Base-by-base conservation (phyloP, 2,329 filamentous ascomycete species). In the Allantophomopsis cytisporea region DNA sequence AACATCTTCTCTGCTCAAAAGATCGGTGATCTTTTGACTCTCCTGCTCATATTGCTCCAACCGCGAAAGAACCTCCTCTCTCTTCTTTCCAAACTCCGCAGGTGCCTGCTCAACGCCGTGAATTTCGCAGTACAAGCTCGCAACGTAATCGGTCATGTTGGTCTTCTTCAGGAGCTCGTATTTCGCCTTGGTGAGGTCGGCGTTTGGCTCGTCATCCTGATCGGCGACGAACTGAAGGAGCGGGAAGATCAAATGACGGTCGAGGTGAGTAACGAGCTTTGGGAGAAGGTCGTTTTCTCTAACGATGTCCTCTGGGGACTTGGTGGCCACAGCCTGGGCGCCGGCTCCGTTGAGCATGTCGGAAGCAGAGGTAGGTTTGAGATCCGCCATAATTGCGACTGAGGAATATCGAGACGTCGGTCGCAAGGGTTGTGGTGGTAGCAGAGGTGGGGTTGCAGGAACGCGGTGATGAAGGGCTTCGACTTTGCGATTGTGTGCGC, bases 131-230 rank as follows among this genome's bases (percentile, higher is more conserved):
- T 94, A 86, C 50, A 98, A 69, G 55, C 81, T 83, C 56, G 88
- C 88, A 40, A 96, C 85, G 60, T 94, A 98, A 64, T 98, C 91
- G 55, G 83, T 91, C 91, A 98, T 98, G 71, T 96, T 95, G 56
- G 91, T 96, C 61, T 87, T 80, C 68, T 94, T 89, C 51, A 98
- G 77, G 43, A 98, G 78, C 65, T 89, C 81, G 62, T 89, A 94
- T 64, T 94, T 94, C 53, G 87, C 79, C 58, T 83, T 76, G 47
- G 81, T 80, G 53, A 94, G 80, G 60, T 88, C 80, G 54, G 69
- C 69, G 41, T 73, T 64, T 62, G 71, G 74, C 55, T 87, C 83
- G 60, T 87, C 80, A 49, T 94, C 81, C 60, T 85, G 79, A 57
- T 81, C 79, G 55, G 80, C 80, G 55, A 83, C 73, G 64, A 94